These are phyloP conservation scores for Pulveroboletus sp. DNA, from an alignment of 768 basidiomycete genomes.

Conservation along the genomic window DNA sequence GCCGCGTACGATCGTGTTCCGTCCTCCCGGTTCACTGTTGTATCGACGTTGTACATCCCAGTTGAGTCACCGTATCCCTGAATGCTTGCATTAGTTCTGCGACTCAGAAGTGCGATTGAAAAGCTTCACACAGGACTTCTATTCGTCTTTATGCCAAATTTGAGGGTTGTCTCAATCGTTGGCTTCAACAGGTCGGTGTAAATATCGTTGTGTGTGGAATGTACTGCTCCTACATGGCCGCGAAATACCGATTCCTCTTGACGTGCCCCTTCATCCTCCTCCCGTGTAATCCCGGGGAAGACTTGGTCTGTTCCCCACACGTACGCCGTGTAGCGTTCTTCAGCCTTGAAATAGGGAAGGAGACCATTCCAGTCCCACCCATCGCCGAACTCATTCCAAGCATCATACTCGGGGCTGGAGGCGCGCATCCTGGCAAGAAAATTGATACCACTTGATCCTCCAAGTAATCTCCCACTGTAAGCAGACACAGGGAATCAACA, in stretches of 20 bases:
- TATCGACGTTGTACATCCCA: slow-evolving; percentile 18
- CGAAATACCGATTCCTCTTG: slow-evolving; percentile 8
- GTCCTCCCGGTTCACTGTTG: slow-evolving; percentile 10
- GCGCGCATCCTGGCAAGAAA: slow-evolving; percentile 17
- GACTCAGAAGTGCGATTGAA: background rate
- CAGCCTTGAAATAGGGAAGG: slow-evolving; percentile 13
- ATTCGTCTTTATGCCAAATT: slow-evolving; percentile 13
- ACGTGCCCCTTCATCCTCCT: slow-evolving; percentile 10
- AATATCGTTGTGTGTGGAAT: slow-evolving; percentile 13
- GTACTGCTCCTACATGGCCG: slow-evolving; percentile 7
- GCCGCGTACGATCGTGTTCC: slow-evolving; percentile 18
- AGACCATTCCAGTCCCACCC: slow-evolving; percentile 17
- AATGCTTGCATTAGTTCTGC: background rate
- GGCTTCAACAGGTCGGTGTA: slow-evolving; percentile 14
- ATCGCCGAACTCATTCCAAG: slow-evolving; percentile 13
- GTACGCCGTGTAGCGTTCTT: slow-evolving; percentile 8
- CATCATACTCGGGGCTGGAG: slow-evolving; percentile 17
- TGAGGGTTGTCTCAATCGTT: slow-evolving; percentile 6
- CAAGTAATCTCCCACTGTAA: slow-evolving; percentile 15
- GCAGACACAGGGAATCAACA: background rate
- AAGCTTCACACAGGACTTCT: slow-evolving; percentile 8
- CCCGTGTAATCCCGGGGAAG: slow-evolving; percentile 10
- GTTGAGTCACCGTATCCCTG: slow-evolving; percentile 14
- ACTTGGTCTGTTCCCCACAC: slow-evolving; percentile 9
- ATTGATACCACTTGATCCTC: slow-evolving; percentile 20